These are phyloP conservation scores for Nannizzia gypsea DNA, from an alignment of 2,329 filamentous ascomycete genomes.

Conservation along the genomic window DNA sequence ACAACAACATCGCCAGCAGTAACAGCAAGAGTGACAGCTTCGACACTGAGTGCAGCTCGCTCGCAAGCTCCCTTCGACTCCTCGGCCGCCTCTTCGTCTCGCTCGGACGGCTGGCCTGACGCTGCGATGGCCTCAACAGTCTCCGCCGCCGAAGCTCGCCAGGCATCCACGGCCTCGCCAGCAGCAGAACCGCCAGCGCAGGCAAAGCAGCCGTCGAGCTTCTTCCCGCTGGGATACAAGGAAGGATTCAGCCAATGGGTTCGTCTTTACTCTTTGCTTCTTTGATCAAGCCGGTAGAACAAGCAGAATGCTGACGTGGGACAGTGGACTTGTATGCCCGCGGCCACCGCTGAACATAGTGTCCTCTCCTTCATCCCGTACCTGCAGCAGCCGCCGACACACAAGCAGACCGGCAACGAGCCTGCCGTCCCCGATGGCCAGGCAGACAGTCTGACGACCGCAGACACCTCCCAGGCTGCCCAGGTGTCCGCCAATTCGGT, in stretches of 20 bases:
- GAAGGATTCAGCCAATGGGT: conserved; percentile 81
- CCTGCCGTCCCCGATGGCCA: conserved; percentile 9
- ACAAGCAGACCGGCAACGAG: conserved; percentile 48
- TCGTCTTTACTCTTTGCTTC: conserved; percentile 15
- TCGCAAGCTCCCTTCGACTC: conserved; percentile 8
- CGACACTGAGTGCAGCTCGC: neutral
- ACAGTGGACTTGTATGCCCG: conserved; percentile 76
- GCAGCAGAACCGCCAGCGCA: conserved; percentile 14
- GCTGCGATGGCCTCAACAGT: conserved; percentile 11
- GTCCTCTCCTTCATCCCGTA: conserved; percentile 80
- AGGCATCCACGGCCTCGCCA: conserved; percentile 13
- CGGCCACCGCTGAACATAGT: conserved; percentile 71
- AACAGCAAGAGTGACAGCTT: neutral
- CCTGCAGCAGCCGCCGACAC: conserved; percentile 59
- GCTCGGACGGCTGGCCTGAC: conserved; percentile 5
- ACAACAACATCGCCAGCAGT: conserved; percentile 6
- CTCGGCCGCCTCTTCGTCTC: neutral
- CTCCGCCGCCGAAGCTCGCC: conserved; percentile 15
- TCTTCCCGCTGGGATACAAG: conserved; percentile 82
- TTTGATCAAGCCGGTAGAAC: no score
- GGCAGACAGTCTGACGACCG: conserved; percentile 23
- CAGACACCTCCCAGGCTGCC: conserved; percentile 28
- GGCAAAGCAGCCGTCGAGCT: conserved; percentile 30
- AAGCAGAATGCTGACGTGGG: conserved; percentile 9
- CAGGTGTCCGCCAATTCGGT: conserved; percentile 38